These are phyloP conservation scores for Tuber melanosporum DNA, from an alignment of 495 filamentous ascomycete species.

Conservation along the genomic window DNA sequence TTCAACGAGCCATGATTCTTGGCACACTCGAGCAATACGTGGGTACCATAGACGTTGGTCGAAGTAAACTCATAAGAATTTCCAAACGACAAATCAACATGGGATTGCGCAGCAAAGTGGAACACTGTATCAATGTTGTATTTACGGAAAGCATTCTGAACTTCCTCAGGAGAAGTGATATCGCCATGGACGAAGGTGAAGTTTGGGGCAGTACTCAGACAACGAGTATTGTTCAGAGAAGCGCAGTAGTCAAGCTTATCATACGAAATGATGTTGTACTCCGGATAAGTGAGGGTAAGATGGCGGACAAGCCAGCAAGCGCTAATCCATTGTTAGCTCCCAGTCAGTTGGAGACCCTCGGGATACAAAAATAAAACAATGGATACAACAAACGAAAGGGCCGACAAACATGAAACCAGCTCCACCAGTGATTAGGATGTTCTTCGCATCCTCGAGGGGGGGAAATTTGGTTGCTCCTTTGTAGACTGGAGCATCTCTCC, in stretches of 20 bases:
- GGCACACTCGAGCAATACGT: constrained; percentile 62
- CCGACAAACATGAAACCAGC: constrained; percentile 62
- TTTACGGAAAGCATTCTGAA: constrained; percentile 54
- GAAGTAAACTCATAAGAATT: constrained; percentile 65
- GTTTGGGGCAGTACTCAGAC: constrained; percentile 55
- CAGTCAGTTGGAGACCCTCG: neutral
- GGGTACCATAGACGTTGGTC: constrained; percentile 68
- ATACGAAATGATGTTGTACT: constrained; percentile 68
- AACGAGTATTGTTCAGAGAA: constrained; percentile 62
- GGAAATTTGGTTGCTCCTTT: constrained; percentile 59
- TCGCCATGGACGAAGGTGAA: constrained; percentile 71
- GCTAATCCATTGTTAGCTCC: constrained; percentile 40
- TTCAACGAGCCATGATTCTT: constrained; percentile 54
- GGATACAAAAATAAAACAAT: constrained; percentile 2
- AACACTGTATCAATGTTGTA: constrained; percentile 67
- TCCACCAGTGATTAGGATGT: constrained; percentile 67
- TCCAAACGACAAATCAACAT: constrained; percentile 66
- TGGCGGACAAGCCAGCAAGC: constrained; percentile 70
- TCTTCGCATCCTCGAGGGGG: constrained; percentile 56
- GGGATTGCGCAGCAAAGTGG: constrained; percentile 69
- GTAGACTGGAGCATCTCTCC: constrained; percentile 61
- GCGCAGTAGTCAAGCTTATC: constrained; percentile 72
- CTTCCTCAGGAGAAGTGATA: constrained; percentile 56
- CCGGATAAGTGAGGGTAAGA: constrained; percentile 57
- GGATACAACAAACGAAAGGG: neutral